phyloP scores from a whole-genome alignment of 2,329 filamentous ascomycete species.

The Monilinia aucupariae region DNA sequence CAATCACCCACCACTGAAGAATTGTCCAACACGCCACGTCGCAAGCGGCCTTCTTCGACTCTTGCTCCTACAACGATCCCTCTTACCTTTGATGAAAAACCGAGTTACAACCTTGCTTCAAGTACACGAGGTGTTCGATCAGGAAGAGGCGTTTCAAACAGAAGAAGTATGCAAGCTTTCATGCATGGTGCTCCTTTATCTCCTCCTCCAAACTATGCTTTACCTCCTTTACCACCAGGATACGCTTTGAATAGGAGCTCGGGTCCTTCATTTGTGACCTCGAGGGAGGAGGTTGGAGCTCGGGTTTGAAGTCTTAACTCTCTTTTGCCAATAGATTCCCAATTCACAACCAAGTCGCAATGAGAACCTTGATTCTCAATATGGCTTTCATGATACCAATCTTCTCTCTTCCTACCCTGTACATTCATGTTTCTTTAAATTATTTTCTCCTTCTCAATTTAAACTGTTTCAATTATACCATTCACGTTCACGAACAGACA shows the following conservation, averaged over 20 bases:
- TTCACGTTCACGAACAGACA: slow-evolving; percentile 5
- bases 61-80: slow-evolving; percentile 9
- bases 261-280: not conserved
- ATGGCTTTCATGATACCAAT: slow-evolving; percentile 3
- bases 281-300: not conserved
- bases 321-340: not conserved
- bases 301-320: not conserved
- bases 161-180: slow-evolving; percentile 29
- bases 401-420: not conserved
- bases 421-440: not conserved
- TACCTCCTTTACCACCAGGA: slow-evolving; percentile 32
- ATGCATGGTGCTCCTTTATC: slow-evolving; percentile 32
- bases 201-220: slow-evolving; percentile 33
- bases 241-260: slow-evolving; percentile 2
- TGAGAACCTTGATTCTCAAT: not conserved
- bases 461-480: not conserved
- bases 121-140: slow-evolving; percentile 10
- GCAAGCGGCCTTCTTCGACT: slow-evolving; percentile 4
- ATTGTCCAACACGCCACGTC: not conserved
- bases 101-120: not conserved
- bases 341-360: not conserved
- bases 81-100: not conserved
- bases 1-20: not conserved
- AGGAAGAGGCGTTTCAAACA: slow-evolving; percentile 20
- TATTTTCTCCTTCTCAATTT: not conserved